Percentiles rank a stretch among this genome's conserved stretches.
These are phyloP conservation scores for Aspergillus panamensis DNA, from an alignment of 495 filamentous ascomycete genomes.

Conservation along the genomic window DNA sequence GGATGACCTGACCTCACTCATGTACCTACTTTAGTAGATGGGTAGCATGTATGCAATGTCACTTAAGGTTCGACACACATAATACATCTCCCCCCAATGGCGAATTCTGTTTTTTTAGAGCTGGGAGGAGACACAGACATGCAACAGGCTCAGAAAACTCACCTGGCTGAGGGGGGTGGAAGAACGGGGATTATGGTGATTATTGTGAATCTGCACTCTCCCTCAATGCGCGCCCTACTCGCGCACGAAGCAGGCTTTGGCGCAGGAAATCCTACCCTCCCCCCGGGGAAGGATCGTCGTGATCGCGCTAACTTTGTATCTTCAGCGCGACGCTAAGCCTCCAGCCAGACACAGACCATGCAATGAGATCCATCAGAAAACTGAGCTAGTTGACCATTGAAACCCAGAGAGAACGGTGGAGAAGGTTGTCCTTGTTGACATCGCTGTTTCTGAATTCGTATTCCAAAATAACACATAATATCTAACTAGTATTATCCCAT, in stretches of 20 bases:
- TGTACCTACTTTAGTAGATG: slow-evolving; percentile 7
- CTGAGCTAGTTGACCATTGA: not conserved
- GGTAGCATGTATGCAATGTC: slow-evolving; percentile 1
- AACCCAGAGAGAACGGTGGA: not conserved
- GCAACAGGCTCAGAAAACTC: too few species aligned
- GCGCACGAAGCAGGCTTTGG: not conserved
- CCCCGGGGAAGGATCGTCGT: not conserved
- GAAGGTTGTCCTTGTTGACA: not conserved
- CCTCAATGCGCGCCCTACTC: not conserved
- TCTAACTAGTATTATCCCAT: slow-evolving; percentile 20
- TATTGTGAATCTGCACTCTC: not conserved
- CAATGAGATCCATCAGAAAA: slow-evolving; percentile 5
- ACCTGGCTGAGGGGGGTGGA: not conserved
- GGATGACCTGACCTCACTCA: slow-evolving; percentile 10
- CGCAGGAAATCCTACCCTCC: not conserved
- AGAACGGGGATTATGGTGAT: not conserved
- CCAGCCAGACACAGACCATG: not conserved
- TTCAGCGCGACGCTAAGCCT: not conserved
- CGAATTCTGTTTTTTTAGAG: not conserved
- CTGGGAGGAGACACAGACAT: too few species aligned
- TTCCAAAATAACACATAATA: slow-evolving; percentile 13
- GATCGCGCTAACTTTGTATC: not conserved
- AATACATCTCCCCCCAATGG: not conserved
- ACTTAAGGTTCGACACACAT: slow-evolving; percentile 7
- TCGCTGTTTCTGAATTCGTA: slow-evolving; percentile 6